A percentile compares a stretch with the other conserved stretches of the same genome.
Conservation (phyloP, 2,329 filamentous ascomycete species). For the Macroventuria anomochaeta region DNA sequence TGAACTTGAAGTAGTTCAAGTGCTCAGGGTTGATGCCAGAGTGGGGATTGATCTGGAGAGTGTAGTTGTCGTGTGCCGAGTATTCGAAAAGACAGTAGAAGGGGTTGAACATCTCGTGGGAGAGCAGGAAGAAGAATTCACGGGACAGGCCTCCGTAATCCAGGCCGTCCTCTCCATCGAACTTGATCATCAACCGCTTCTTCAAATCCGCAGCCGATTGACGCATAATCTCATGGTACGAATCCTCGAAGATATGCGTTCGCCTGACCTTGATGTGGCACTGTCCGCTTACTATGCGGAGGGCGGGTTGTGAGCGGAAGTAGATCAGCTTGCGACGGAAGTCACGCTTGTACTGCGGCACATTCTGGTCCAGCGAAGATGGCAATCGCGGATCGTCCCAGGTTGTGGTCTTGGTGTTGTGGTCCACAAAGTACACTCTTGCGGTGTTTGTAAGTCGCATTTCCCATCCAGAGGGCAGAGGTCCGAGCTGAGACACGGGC, state of each 20-base stretch:
- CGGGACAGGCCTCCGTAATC: conserved; percentile 96
- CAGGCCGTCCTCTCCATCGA: conserved; percentile 95
- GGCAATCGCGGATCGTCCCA: conserved; percentile 97
- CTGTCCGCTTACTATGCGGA: conserved; percentile 93
- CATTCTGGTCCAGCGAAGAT: conserved; percentile 95
- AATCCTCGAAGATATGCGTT: conserved; percentile 98
- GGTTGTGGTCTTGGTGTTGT: conserved; percentile 99
- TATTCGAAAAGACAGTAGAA: conserved; percentile 99
- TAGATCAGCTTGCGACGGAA: conserved; percentile 98
- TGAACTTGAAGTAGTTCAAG: conserved; percentile 99
- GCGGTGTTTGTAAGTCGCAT: conserved; percentile 99
- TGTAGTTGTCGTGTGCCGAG: conserved; percentile 99
- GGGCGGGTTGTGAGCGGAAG: conserved; percentile 95
- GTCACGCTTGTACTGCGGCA: conserved; percentile 99
- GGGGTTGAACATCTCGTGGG: conserved; percentile 99
- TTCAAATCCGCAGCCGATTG: conserved; percentile 95
- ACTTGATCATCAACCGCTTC: conserved; percentile 99
- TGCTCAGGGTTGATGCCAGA: conserved; percentile 99
- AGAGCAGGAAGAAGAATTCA: conserved; percentile 99
- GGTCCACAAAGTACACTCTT: conserved; percentile 97
- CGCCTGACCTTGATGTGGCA: conserved; percentile 97
- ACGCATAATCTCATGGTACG: conserved; percentile 96
- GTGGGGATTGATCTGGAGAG: conserved; percentile 98
- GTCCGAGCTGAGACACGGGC: conserved; percentile 94
- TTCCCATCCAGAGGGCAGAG: conserved; percentile 96